Conservation (phyloP, 1,284 basidiomycete genomes). For the Schizophyllum amplum region DNA sequence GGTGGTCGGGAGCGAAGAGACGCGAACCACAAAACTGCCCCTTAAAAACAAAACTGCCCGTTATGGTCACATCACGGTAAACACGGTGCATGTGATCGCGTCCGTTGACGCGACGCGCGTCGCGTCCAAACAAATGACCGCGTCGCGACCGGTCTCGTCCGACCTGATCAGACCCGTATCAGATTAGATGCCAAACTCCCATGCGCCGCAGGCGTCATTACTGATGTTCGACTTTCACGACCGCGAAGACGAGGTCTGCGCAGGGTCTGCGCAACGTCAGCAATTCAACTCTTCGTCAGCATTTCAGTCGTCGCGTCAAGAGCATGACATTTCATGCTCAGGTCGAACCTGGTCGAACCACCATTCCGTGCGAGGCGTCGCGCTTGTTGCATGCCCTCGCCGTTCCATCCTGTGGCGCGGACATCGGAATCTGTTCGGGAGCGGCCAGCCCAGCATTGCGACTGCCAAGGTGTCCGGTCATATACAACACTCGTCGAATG, state of each 20-base stretch:
- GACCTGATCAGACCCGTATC: background rate
- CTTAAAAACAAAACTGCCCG: background rate
- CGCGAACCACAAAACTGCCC: background rate
- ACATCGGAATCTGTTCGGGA: too few species aligned
- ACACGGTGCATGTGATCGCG: background rate
- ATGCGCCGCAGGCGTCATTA: background rate
- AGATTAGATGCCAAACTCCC: background rate
- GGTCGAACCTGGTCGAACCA: too few species aligned
- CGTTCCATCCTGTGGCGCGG: too few species aligned
- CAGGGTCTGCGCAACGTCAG: too few species aligned
- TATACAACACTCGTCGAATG: too few species aligned
- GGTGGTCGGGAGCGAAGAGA: background rate
- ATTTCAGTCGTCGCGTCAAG: too few species aligned
- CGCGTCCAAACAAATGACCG: background rate
- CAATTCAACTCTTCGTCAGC: too few species aligned
- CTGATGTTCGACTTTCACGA: background rate
- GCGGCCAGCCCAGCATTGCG: too few species aligned
- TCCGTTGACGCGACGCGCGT: background rate
- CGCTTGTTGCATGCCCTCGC: too few species aligned
- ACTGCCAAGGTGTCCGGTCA: too few species aligned
- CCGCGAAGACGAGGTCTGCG: background rate
- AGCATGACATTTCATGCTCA: too few species aligned
- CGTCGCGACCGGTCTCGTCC: background rate
- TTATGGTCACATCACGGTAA: background rate
- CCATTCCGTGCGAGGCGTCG: too few species aligned